phyloP scores from a whole-genome alignment of 192 early-diverging fungal species.

The Spinellus fusiger region DNA sequence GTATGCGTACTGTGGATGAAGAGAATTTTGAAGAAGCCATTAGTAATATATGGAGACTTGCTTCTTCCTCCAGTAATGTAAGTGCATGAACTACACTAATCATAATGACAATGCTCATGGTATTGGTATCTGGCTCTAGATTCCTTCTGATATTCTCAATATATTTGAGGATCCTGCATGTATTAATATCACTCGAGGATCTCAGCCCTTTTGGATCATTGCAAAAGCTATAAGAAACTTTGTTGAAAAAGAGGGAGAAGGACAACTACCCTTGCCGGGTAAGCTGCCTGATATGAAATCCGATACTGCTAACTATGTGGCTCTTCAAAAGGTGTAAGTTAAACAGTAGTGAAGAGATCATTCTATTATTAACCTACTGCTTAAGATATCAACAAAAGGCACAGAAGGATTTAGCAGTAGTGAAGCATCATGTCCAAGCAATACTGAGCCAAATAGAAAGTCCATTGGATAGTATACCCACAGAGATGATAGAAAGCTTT shows the following conservation, averaged over 20 bases:
- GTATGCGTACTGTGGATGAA: conserved; percentile 58
- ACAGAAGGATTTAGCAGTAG: conserved; percentile 52
- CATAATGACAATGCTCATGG: neutral
- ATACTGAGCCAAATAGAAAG: conserved; percentile 43
- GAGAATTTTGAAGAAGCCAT: conserved; percentile 91
- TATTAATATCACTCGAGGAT: conserved; percentile 45
- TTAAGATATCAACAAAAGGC: conserved; percentile 76
- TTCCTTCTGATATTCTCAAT: conserved; percentile 38
- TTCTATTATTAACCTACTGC: neutral
- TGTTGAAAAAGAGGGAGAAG: conserved; percentile 61
- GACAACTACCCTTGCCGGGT: conserved; percentile 78
- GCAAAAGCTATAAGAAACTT: conserved; percentile 74
- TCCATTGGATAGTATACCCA: conserved; percentile 47
- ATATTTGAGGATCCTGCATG: conserved; percentile 55
- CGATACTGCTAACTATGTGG: conserved; percentile 82
- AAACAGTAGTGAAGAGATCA: neutral
- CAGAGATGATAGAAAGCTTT: conserved; percentile 66
- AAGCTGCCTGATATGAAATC: conserved; percentile 96
- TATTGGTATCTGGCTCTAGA: conserved; percentile 13
- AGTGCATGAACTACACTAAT: neutral
- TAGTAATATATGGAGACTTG: conserved; percentile 49
- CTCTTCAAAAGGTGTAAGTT: conserved; percentile 73
- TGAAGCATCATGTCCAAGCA: conserved; percentile 38
- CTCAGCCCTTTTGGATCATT: conserved; percentile 83
- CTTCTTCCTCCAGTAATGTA: conserved; percentile 5